Conservation (phyloP, 495 filamentous ascomycete genomes). For the Penicillium samsonianum region DNA sequence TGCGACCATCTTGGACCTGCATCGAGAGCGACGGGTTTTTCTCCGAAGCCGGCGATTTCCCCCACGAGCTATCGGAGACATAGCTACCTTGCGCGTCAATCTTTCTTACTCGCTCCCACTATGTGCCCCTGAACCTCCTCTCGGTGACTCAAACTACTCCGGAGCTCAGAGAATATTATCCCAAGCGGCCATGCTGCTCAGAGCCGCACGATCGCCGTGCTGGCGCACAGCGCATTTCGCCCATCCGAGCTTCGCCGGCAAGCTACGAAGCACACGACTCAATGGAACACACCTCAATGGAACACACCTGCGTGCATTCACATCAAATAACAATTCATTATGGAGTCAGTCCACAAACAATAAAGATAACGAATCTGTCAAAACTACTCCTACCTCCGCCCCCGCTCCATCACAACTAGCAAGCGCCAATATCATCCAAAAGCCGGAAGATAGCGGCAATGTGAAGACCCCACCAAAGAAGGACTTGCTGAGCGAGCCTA, state of each 20-base stretch:
- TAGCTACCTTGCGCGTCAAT: conserved; percentile 16
- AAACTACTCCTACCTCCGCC: conserved; percentile 11
- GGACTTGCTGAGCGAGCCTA: conserved; percentile 56
- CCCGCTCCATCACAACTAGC: conserved; percentile 24
- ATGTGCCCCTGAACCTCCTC: conserved; percentile 34
- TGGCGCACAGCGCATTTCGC: conserved; percentile 39
- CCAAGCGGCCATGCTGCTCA: conserved; percentile 44
- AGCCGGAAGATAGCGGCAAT: conserved; percentile 24
- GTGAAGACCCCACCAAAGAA: conserved; percentile 45
- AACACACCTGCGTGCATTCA: conserved; percentile 36
- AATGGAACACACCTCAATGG: conserved; percentile 29
- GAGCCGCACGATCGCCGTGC: conserved; percentile 45
- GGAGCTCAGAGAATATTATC: neutral
- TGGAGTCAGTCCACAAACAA: conserved; percentile 24
- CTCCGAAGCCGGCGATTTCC: conserved; percentile 45
- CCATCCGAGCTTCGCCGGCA: conserved; percentile 33
- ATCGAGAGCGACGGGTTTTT: conserved; percentile 22
- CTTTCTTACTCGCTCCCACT: conserved; percentile 18
- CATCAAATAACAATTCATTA: conserved; percentile 19
- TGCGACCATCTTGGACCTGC: neutral
- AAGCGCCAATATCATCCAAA: conserved; percentile 23
- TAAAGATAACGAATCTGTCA: conserved; percentile 16
- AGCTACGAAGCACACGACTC: conserved; percentile 29
- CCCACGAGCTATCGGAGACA: conserved; percentile 28
- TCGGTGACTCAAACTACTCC: neutral